Evolutionary conservation across 768 basidiomycete species (phyloP).

Genomic region (Hortiboletus campestris): DNA sequence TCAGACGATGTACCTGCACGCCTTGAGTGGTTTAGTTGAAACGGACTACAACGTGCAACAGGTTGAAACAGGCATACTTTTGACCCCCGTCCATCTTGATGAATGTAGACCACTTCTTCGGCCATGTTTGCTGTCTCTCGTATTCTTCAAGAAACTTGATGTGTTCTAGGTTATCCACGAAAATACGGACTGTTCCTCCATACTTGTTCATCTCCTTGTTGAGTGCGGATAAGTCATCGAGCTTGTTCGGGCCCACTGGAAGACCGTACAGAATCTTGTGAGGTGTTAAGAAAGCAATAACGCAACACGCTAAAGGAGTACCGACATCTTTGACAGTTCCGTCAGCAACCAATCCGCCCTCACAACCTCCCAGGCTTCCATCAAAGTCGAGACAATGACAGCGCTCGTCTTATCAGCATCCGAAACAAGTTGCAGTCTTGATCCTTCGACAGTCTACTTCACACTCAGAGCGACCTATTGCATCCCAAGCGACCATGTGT

Average conservation of each 20-base stretch:
- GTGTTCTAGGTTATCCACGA: slow-evolving; percentile 78
- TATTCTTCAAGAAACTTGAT: slow-evolving; percentile 61
- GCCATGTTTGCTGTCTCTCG: slow-evolving; percentile 40
- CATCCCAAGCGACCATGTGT: not conserved
- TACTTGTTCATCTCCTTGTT: slow-evolving; percentile 51
- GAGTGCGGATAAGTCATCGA: slow-evolving; percentile 63
- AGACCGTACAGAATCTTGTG: slow-evolving; percentile 79
- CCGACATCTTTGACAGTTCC: slow-evolving; percentile 76
- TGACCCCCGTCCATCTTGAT: slow-evolving; percentile 79
- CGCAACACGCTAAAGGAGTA: slow-evolving; percentile 7
- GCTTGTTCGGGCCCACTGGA: slow-evolving; percentile 67
- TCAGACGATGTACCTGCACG: slow-evolving; percentile 67
- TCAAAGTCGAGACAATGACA: slow-evolving; percentile 77
- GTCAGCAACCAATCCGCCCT: slow-evolving; percentile 66
- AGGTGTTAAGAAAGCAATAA: slow-evolving; percentile 4
- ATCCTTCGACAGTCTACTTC: slow-evolving; percentile 70
- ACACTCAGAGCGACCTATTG: slow-evolving; percentile 4
- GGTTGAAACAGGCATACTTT: slow-evolving; percentile 43
- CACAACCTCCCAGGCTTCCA: slow-evolving; percentile 78
- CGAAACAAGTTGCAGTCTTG: slow-evolving; percentile 63
- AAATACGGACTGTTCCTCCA: slow-evolving; percentile 62
- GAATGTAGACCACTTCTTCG: slow-evolving; percentile 69
- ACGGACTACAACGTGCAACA: not conserved
- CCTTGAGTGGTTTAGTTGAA: slow-evolving; percentile 38
- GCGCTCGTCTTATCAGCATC: slow-evolving; percentile 51